Percentiles rank a stretch among this genome's conserved stretches.
phyloP scores from a whole-genome alignment of 768 basidiomycete genomes.

The Cyathus striatus region DNA sequence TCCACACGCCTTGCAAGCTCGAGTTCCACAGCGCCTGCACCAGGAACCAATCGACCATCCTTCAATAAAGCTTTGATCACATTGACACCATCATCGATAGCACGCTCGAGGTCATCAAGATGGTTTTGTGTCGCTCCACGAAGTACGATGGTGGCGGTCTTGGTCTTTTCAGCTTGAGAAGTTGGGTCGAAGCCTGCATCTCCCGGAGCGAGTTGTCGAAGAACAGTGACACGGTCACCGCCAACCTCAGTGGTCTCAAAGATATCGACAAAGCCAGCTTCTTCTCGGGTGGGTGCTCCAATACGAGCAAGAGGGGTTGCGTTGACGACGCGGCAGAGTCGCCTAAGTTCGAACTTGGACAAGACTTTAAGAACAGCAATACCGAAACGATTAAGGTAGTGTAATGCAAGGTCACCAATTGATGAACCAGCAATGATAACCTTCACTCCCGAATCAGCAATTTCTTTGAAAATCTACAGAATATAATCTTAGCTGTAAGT shows the following conservation, averaged over 20 bases:
- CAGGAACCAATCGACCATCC: constrained; percentile 85
- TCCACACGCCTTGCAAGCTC: constrained; percentile 87
- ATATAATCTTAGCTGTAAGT: neutral
- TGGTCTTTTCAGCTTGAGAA: constrained; percentile 60
- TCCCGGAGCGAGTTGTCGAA: constrained; percentile 72
- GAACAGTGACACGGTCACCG: constrained; percentile 95
- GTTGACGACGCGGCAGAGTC: constrained; percentile 91
- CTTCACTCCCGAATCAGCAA: constrained; percentile 92
- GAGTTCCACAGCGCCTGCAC: constrained; percentile 91
- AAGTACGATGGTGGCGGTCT: constrained; percentile 91
- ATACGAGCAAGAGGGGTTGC: constrained; percentile 95
- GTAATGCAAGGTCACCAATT: constrained; percentile 92
- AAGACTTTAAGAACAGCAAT: constrained; percentile 96
- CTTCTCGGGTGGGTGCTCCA: constrained; percentile 94
- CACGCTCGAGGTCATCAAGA: constrained; percentile 93
- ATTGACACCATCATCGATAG: constrained; percentile 94
- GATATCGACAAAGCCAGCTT: constrained; percentile 89
- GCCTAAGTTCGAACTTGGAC: constrained; percentile 95
- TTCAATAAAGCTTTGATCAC: constrained; percentile 92
- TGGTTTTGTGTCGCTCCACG: constrained; percentile 94
- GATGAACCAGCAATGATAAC: constrained; percentile 91
- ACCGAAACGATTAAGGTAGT: constrained; percentile 91
- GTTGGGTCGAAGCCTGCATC: constrained; percentile 58
- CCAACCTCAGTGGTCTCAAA: constrained; percentile 96
- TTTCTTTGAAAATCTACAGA: constrained; percentile 88